Evolutionary conservation across 2,329 filamentous ascomycete species (phyloP), one percentile per base, ranked within the genome.

Genomic region (Fusarium chlamydosporum): DNA sequence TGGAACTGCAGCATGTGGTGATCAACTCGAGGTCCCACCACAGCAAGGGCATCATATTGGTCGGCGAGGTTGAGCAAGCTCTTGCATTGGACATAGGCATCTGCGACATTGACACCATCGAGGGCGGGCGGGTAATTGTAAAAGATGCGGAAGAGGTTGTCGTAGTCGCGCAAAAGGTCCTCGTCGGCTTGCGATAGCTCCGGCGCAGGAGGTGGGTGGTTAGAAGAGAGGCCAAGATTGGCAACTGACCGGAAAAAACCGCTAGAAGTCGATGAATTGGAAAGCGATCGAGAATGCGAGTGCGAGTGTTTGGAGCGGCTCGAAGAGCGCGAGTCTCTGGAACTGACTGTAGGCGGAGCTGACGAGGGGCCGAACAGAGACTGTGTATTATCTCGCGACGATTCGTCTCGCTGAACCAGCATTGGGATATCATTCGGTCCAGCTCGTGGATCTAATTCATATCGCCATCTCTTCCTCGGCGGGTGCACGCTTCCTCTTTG

Each of bases 1-100:
- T 96, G 93, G 78, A 97, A 98, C 72, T 96, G 93, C 16, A 98
- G 84, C 15, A 98, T 85, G 78, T 98, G 95, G 81, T 98, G 94
- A 79, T 97, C 95, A 43, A 97, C 92, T 37, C 95, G 88, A 2
- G 93, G 92, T 0, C 94, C 94, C 10, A 96, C 93, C 16, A 97
- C 93, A 31, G 90, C 85, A 13, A 97, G 86, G 15, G 94, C 93
- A 77, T 97, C 94, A 81, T 97, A 97, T 83, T 96, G 93, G 79
- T 97, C 94, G n/a, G 94, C 95, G 18, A 97, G 85, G 13, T 89
- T 88, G 40, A 98, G 86, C 4, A 98, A 87, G 13, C 92, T 91
- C 80, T 97, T 97, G 86, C 93, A 97, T 79, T 97, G 93, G 42
- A 96, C 90, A 76, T 97, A 97, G 26, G 94, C 94, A 65, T 94